Conservation (phyloP, 768 basidiomycete species). For the Fomitopsis serialis region DNA sequence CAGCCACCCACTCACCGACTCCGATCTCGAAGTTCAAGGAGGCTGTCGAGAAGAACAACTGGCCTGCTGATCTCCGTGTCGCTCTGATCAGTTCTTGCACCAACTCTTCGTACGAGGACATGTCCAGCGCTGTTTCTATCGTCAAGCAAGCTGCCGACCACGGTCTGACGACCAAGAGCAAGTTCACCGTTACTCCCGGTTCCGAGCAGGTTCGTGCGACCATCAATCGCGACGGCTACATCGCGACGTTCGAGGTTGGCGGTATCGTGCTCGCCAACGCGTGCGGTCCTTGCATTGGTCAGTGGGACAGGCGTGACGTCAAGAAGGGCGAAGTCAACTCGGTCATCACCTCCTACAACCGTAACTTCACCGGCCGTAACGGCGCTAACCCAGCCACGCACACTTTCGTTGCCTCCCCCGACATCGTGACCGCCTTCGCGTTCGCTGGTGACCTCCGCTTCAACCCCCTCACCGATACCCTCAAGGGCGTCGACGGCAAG, state of each 20-base stretch:
- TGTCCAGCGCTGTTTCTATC: conserved; percentile 96
- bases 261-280: conserved; percentile 96
- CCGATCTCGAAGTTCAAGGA: conserved; percentile 93
- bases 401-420: conserved; percentile 90
- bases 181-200: conserved; percentile 98
- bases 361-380: conserved; percentile 99
- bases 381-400: conserved; percentile 99
- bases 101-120: conserved; percentile 99
- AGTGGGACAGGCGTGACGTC: conserved; percentile 97
- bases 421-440: conserved; percentile 96
- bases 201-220: conserved; percentile 98
- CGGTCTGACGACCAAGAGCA: conserved; percentile 84
- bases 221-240: conserved; percentile 93
- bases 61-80: conserved; percentile 97
- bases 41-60: conserved; percentile 90
- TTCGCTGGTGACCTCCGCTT: conserved; percentile 93
- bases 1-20: conserved; percentile 97
- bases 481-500: conserved; percentile 89
- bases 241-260: conserved; percentile 85
- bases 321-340: conserved; percentile 97
- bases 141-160: conserved; percentile 84
- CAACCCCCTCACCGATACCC: conserved; percentile 89
- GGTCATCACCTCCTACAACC: conserved; percentile 99
- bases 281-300: conserved; percentile 98
- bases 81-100: conserved; percentile 99